Base-by-base conservation (phyloP, 139 green algal genomes). In the Zygnema circumcarinatum region DNA sequence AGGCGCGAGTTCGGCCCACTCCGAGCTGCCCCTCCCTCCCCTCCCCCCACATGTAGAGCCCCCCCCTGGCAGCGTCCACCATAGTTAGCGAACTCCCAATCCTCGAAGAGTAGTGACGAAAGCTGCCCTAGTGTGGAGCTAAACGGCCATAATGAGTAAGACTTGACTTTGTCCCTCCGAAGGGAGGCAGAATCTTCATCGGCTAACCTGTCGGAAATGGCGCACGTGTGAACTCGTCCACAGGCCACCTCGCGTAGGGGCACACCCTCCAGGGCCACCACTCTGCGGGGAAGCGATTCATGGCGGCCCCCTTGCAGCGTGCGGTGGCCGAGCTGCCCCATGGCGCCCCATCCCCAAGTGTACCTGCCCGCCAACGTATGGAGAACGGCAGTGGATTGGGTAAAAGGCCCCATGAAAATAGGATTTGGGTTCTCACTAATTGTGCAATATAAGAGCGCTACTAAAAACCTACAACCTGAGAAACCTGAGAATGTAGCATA, bases 1-100 rank as follows among this genome's bases (percentile, higher is more conserved):
- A 7, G 47, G 1, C 76, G 47, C 36, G 25, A 47, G 40, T 33
- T 47, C 22, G 76, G 33, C 83, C 83, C 16, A 88, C 38, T 39
- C 84, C 84, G 35, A 89, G 84, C 84, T 89, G 84, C 25, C 84
- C 74, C 25, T 89, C 84, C 21, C 74, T 35, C 2, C 76, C 76
- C 31, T 41, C 84, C 11, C 84, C 84, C 84, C 84, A 89, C 40
- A 87, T 88, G 78, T 89, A 89, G 2, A 89, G 84, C 53, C 74
- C 76, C 2, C 84, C 84, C 75, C 36, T 89, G 84, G 36, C 72
- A 79, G 29, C 54, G 29, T 29, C 25, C 29, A 72, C 25, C 54
- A 72, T 25, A 25, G 54, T 25, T 72, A n/a, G n/a, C n/a, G n/a
- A n/a, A n/a, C n/a, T n/a, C n/a, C n/a, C n/a, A n/a, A n/a, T n/a